phyloP scores from a whole-genome alignment of 345 rosid species.

The Populus pruinosa region DNA sequence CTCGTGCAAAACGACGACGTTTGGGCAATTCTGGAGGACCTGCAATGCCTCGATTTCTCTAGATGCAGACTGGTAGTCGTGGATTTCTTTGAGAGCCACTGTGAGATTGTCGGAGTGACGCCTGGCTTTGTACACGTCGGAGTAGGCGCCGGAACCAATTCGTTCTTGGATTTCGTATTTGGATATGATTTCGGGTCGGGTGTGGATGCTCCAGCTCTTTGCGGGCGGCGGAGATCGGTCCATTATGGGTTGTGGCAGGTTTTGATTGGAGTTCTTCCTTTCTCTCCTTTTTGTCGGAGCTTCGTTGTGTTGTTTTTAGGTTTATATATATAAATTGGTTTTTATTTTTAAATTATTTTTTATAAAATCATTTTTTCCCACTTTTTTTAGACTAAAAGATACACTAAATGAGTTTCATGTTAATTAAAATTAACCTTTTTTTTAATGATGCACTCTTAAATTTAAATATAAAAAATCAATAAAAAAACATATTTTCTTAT shows the following conservation, averaged over 20 bases:
- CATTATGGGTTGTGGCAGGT: conserved; percentile 21
- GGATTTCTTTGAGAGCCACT: conserved; percentile 94
- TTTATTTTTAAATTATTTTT: too few species aligned
- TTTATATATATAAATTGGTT: too few species aligned
- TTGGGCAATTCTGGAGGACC: conserved; percentile 62
- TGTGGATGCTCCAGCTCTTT: conserved; percentile 98
- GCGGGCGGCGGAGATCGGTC: conserved; percentile 36
- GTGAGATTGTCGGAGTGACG: conserved; percentile 62
- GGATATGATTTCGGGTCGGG: conserved; percentile 73
- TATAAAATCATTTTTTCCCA: neutral
- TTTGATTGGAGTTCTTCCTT: too few species aligned
- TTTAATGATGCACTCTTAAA: too few species aligned
- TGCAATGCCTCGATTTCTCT: conserved; percentile 90
- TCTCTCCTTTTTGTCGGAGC: neutral
- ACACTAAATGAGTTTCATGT: too few species aligned
- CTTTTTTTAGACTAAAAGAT: neutral
- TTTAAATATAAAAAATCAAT: too few species aligned
- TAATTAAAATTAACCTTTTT: too few species aligned
- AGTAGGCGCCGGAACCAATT: conserved; percentile 86
- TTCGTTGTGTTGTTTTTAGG: neutral
- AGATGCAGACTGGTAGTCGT: conserved; percentile 87
- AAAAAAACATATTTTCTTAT: too few species aligned
- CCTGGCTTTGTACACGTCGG: conserved; percentile 84
- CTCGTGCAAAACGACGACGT: conserved; percentile 76
- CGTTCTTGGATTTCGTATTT: conserved; percentile 83